Evolutionary conservation across 2,329 filamentous ascomycete genomes (phyloP).

Genomic region (Aspergillus carbonarius): DNA sequence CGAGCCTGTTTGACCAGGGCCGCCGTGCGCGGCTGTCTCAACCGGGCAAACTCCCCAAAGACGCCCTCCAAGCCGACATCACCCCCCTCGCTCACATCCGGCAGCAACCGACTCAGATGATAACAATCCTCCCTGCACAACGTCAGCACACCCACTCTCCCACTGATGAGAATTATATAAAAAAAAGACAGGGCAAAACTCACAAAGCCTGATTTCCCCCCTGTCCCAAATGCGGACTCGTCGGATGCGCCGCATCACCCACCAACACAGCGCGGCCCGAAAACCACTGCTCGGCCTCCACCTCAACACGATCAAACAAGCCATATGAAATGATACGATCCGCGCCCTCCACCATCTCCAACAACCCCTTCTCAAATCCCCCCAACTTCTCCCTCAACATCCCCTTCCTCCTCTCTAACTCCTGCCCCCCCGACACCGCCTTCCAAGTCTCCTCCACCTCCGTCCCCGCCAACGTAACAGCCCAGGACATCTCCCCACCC

Average conservation of each 20-base stretch:
- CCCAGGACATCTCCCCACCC: background rate
- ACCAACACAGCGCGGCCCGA: background rate
- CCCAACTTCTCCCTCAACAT: background rate
- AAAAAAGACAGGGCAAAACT: background rate
- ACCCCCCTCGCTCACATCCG: background rate
- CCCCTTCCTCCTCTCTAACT: background rate
- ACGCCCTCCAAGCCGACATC: background rate
- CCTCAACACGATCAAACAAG: background rate
- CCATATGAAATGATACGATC: background rate
- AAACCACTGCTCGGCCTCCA: background rate
- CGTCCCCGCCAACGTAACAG: background rate
- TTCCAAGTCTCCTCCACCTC: background rate
- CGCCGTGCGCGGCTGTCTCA: background rate
- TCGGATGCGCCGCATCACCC: constrained; percentile 10
- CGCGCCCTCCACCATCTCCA: background rate
- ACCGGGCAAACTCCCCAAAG: background rate
- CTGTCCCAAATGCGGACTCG: constrained; percentile 7
- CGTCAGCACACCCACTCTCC: too few relatives aligned
- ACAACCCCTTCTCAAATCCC: background rate
- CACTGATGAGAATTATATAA: too few relatives aligned
- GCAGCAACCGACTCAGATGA: background rate
- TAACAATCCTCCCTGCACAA: constrained; percentile 7
- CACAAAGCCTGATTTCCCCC: constrained; percentile 10
- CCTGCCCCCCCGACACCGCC: background rate
- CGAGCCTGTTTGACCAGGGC: constrained; percentile 3